Base-by-base conservation (phyloP, 768 basidiomycete species). In the Trametes villosa region DNA sequence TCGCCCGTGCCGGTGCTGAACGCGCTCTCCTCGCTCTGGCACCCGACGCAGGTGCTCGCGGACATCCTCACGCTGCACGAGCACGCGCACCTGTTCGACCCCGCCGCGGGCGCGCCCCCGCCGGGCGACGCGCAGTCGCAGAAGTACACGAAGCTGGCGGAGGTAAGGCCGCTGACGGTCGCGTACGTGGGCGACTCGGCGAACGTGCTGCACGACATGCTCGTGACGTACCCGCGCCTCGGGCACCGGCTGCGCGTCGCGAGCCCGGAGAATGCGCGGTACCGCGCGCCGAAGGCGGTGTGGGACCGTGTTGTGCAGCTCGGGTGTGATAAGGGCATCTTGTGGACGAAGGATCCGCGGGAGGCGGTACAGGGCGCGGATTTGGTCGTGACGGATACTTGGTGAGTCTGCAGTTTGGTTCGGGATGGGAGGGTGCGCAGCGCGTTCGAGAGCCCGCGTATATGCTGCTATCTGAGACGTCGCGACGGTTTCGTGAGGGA, bases 301-400 rank as follows among this genome's bases (percentile, higher is more conserved):
- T 92, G 92, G 92, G 82, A 87, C 45, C 85, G 91, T 12, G 90
- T 97, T 45, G 81, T 83, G 54, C 85, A 87, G 68, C 81, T 92
- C 6, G 87, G 78, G 9, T 91, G 89, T 68, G 89, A 92, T 63
- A 81, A 87, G 67, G 73, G 76, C 50, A 91, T 93, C 47, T 81
- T 77, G 77, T 92, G 91, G 92, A 83, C 83, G 29, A 76, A 72
- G 11, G 89, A 93, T 66, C 96, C 96, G 1, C 82, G 80, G 51
- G 92, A 95, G 71, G 97, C 97, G 0, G 91, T 98, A 8, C 74
- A 87, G 4, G 88, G 86, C 44, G 97, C 97, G 8, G 93, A 98
- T 69, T 86, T 98, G n/a, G 91, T 98, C 47, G 85, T 97, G 12
- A 99, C 97, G 2, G 97, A 99, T 73, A 99, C 97, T 4, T 99